These are phyloP conservation scores for Boletus edulis DNA, from an alignment of 768 basidiomycete genomes.

Conservation along the genomic window DNA sequence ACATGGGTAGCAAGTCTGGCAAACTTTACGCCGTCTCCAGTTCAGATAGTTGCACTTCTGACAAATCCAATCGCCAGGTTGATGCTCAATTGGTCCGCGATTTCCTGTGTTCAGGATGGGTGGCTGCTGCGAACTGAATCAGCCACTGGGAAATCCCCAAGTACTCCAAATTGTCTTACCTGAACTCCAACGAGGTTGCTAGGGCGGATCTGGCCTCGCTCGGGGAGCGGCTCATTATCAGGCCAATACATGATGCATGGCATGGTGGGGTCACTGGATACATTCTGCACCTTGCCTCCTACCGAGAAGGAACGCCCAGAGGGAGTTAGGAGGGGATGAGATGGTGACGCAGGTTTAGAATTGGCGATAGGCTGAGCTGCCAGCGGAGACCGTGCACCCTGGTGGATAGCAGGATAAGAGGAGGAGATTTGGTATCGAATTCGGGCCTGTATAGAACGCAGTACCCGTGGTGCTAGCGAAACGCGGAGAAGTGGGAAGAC, in stretches of 20 bases:
- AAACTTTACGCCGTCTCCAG: constrained; percentile 85
- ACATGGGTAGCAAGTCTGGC: constrained; percentile 88
- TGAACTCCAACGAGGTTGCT: constrained; percentile 50
- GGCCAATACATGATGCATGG: constrained; percentile 92
- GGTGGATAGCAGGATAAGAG: constrained; percentile 25
- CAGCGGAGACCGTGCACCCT: constrained; percentile 26
- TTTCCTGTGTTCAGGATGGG: constrained; percentile 90
- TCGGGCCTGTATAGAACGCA: constrained; percentile 13
- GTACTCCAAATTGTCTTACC: constrained; percentile 35
- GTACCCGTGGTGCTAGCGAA: constrained; percentile 19
- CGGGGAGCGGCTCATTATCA: constrained; percentile 82
- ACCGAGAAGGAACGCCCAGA: constrained; percentile 75
- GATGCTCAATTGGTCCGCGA: constrained; percentile 82
- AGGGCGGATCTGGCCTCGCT: constrained; percentile 75
- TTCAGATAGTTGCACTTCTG: constrained; percentile 84
- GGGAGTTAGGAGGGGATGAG: constrained; percentile 78
- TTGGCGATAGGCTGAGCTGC: constrained; percentile 19
- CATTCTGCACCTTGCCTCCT: constrained; percentile 78
- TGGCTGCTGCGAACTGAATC: constrained; percentile 51
- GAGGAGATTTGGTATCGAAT: constrained; percentile 28
- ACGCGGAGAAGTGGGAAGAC: constrained; percentile 26
- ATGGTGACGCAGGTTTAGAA: constrained; percentile 39
- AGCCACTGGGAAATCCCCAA: neutral
- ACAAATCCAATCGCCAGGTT: constrained; percentile 83
- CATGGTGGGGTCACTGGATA: constrained; percentile 65